phyloP scores from a whole-genome alignment of 2,329 filamentous ascomycete genomes.

The Aureobasidium uvarum region DNA sequence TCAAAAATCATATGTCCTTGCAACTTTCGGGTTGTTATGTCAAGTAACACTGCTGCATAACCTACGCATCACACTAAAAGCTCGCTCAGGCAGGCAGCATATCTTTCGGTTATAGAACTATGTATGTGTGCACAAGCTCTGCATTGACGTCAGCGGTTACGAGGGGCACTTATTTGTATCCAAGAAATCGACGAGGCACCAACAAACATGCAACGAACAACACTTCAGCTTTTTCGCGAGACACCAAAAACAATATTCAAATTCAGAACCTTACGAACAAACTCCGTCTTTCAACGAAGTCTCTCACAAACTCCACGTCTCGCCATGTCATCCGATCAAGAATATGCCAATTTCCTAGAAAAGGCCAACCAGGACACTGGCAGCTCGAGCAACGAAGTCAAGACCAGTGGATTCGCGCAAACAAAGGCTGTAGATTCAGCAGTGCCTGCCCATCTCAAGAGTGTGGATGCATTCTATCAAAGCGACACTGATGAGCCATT shows the following conservation, averaged over 20 bases:
- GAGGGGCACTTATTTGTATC: constrained; percentile 3
- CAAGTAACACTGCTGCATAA: no score
- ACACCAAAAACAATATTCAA: not conserved
- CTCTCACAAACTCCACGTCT: not conserved
- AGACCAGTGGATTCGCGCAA: constrained; percentile 34
- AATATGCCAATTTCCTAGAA: constrained; percentile 80
- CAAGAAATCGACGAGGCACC: constrained; percentile 9
- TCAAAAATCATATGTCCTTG: no score
- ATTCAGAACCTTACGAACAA: not conserved
- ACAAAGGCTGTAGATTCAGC: constrained; percentile 47
- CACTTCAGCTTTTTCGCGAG: not conserved
- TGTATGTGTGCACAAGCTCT: not conserved
- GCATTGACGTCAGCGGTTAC: constrained; percentile 7
- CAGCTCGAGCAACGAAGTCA: constrained; percentile 32
- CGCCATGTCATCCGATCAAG: constrained; percentile 71
- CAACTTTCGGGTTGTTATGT: no score
- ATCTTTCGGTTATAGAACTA: no score
- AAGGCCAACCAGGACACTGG: constrained; percentile 73
- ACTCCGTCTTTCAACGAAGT: not conserved
- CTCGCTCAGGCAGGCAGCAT: no score
- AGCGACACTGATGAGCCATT: constrained; percentile 88
- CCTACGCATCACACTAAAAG: no score
- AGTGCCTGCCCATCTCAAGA: constrained; percentile 60
- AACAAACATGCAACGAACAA: constrained; percentile 16
- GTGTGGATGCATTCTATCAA: constrained; percentile 64